A percentile compares a stretch with the other conserved stretches of the same genome.
phyloP scores from a whole-genome alignment of 306 rosid species.

The Sicyos baderoa region DNA sequence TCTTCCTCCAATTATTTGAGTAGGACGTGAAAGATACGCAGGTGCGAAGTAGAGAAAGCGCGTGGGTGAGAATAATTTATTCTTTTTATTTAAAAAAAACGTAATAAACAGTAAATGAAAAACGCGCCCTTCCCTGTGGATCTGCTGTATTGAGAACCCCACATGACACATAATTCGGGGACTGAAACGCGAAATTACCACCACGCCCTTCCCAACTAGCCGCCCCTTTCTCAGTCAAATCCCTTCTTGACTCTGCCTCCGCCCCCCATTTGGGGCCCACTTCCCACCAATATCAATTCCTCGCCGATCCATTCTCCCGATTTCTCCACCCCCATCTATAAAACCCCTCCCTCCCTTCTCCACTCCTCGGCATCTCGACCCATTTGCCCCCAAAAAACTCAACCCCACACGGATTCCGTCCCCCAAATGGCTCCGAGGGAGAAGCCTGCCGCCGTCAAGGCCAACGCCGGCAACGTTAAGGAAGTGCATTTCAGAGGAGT shows the following conservation, averaged over 20 bases:
- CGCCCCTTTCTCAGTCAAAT: constrained; percentile 57
- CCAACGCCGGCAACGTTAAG: constrained; percentile 25
- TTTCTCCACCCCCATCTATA: constrained; percentile 27
- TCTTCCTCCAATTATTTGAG: too few species aligned
- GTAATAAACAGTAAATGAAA: constrained; percentile 9
- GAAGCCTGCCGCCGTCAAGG: constrained; percentile 31
- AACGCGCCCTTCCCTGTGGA: constrained; percentile 19
- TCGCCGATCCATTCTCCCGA: constrained; percentile 14
- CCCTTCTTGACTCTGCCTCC: background rate
- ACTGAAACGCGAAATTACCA: constrained; percentile 30
- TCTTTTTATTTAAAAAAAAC: too few species aligned
- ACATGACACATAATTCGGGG: constrained; percentile 64
- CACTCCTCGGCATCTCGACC: constrained; percentile 9
- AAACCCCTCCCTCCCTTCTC: background rate
- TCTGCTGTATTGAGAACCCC: constrained; percentile 25
- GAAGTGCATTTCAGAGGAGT: constrained; percentile 93
- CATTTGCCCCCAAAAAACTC: background rate
- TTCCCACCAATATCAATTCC: background rate
- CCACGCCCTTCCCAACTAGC: constrained; percentile 24
- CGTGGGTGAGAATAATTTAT: background rate
- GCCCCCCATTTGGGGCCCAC: too few species aligned
- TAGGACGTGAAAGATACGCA: too few species aligned
- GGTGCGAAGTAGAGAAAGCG: background rate
- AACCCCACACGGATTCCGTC: background rate
- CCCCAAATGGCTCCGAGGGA: constrained; percentile 69